Percentiles rank a stretch among this genome's conserved stretches.
Conservation (phyloP, 176 grass and related monocot genomes). For the Paspalum vaginatum region DNA sequence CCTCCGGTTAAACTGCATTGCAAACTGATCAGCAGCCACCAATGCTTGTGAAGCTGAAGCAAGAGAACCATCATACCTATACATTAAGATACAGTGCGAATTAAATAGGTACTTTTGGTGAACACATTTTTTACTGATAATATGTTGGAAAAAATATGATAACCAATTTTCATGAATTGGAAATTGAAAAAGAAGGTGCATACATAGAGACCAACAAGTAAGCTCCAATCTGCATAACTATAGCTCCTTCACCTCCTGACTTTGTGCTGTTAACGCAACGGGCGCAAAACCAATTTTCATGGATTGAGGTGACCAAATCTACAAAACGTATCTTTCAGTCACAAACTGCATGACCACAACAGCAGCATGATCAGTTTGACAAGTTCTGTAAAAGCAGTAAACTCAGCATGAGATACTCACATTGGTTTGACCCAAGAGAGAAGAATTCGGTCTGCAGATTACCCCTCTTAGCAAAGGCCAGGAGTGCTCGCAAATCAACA, state of each 20-base stretch:
- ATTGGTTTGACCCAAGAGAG: constrained; percentile 70
- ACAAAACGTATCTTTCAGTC: constrained; percentile 30
- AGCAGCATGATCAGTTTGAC: constrained; percentile 6
- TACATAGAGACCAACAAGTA: constrained; percentile 79
- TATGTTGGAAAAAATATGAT: background rate
- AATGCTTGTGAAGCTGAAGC: constrained; percentile 77
- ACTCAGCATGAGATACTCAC: constrained; percentile 47
- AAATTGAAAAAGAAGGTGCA: constrained; percentile 42
- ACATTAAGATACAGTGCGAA: background rate
- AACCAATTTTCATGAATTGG: background rate
- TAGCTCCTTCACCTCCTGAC: constrained; percentile 74
- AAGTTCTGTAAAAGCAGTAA: background rate
- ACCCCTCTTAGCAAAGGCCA: constrained; percentile 71
- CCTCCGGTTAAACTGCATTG: constrained; percentile 65
- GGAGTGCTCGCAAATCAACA: constrained; percentile 73
- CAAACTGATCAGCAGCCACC: constrained; percentile 77
- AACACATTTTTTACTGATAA: background rate
- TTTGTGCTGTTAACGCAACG: constrained; percentile 68
- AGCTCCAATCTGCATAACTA: constrained; percentile 78
- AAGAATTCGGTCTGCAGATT: constrained; percentile 87
- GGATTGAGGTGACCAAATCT: constrained; percentile 91
- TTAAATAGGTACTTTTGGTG: background rate
- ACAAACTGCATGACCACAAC: constrained; percentile 25
- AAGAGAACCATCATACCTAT: constrained; percentile 90
- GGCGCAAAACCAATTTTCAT: constrained; percentile 79